A percentile compares a stretch with the other conserved stretches of the same genome.
Evolutionary conservation across 192 early-diverging fungal species (phyloP).

Genomic region (Coemansia interrupta): DNA sequence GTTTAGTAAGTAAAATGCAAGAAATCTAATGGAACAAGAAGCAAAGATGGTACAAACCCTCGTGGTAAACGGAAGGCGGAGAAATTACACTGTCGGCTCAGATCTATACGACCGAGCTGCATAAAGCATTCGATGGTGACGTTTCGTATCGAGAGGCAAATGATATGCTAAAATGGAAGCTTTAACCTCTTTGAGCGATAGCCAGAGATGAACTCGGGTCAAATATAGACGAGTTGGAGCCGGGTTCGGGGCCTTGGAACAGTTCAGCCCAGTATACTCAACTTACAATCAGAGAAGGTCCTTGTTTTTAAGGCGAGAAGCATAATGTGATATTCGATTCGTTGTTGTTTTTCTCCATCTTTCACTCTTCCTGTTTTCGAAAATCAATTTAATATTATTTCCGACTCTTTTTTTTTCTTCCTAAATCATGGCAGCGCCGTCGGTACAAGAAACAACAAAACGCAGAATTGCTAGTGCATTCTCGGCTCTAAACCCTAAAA

Average conservation of each 20-base stretch:
- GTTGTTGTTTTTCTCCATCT: conserved; percentile 2
- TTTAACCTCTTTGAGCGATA: no score
- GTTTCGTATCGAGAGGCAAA: no score
- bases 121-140: no score
- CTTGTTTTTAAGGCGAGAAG: no score
- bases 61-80: background rate
- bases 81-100: background rate
- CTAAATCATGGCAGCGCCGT: conserved; percentile 27
- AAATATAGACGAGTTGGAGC: no score
- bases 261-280: no score
- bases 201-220: no score
- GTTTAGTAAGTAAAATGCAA: background rate
- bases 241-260: no score
- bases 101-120: no score
- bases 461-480: conserved; percentile 39
- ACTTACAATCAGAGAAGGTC: no score
- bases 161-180: no score
- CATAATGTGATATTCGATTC: background rate
- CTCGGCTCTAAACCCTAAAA: conserved; percentile 26
- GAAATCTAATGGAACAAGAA: background rate
- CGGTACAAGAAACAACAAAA: conserved; percentile 31
- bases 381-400: background rate
- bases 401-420: background rate
- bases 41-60: background rate
- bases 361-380: background rate